Evolutionary conservation across 179 eudicot species (phyloP).

Genomic region (Actinidia polygama): DNA sequence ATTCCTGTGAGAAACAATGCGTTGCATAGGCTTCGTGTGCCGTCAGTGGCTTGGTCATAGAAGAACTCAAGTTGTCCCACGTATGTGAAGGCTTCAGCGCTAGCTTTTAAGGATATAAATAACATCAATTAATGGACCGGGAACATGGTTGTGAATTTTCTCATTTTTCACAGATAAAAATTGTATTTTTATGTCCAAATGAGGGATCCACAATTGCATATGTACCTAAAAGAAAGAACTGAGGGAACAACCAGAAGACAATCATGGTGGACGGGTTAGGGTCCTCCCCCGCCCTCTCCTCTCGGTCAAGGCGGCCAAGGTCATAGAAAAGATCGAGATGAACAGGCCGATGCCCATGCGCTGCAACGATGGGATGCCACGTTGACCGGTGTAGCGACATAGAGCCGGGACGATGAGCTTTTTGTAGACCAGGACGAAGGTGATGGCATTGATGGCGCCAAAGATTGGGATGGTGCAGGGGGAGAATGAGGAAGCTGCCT

Average conservation of each 20-base stretch:
- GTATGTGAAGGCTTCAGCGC: slow-evolving; percentile 67
- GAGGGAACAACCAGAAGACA: slow-evolving; percentile 71
- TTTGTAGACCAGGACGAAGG: slow-evolving; percentile 59
- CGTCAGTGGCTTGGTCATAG: slow-evolving; percentile 70
- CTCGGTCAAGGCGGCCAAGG: slow-evolving; percentile 59
- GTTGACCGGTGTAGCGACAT: slow-evolving; percentile 47
- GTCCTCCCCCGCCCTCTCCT: slow-evolving; percentile 30
- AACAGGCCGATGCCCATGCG: slow-evolving; percentile 69
- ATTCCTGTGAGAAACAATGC: slow-evolving; percentile 58
- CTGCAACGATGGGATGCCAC: slow-evolving; percentile 60
- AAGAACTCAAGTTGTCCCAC: slow-evolving; percentile 79
- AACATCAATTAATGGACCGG: neutral
- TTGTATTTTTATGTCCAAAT: no score
- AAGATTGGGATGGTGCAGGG: slow-evolving; percentile 52
- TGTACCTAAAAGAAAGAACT: slow-evolving; percentile 38
- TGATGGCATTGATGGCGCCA: slow-evolving; percentile 47
- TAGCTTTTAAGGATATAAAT: slow-evolving; percentile 23
- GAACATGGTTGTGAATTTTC: neutral
- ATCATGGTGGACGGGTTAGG: slow-evolving; percentile 21
- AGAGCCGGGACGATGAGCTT: slow-evolving; percentile 49
- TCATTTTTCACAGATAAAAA: neutral
- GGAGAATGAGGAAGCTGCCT: slow-evolving; percentile 48
- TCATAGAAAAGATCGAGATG: slow-evolving; percentile 44
- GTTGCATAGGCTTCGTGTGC: slow-evolving; percentile 61
- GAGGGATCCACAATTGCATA: no score